These are phyloP conservation scores for Ampelomyces quisqualis DNA, from an alignment of 2,329 filamentous ascomycete species.

Conservation along the genomic window DNA sequence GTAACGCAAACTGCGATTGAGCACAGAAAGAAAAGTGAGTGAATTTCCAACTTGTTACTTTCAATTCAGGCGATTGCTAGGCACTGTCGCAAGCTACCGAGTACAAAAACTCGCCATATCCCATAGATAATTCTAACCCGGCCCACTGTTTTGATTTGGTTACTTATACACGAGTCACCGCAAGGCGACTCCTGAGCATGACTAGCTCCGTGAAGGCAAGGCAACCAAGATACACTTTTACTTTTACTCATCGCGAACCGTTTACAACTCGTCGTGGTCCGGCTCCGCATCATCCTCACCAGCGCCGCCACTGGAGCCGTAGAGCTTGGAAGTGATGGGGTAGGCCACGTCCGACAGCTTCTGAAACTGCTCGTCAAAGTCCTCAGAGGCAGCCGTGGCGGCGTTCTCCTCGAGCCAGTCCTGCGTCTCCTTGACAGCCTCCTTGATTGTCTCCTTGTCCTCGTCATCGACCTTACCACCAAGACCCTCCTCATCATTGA, in stretches of 20 bases:
- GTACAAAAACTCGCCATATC: slow-evolving; percentile 23
- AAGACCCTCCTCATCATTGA: slow-evolving; percentile 93
- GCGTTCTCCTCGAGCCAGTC: slow-evolving; percentile 98
- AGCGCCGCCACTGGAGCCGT: slow-evolving; percentile 64
- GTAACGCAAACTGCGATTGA: no score
- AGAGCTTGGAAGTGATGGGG: slow-evolving; percentile 98
- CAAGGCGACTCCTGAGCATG: slow-evolving; percentile 15
- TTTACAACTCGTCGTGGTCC: slow-evolving; percentile 54
- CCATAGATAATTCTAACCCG: slow-evolving; percentile 25
- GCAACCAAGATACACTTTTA: slow-evolving; percentile 22
- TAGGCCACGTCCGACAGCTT: slow-evolving; percentile 96
- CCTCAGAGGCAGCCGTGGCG: slow-evolving; percentile 79
- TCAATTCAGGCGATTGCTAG: no score
- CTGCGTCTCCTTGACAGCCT: slow-evolving; percentile 93
- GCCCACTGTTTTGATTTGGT: slow-evolving; percentile 14
- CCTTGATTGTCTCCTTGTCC: slow-evolving; percentile 94
- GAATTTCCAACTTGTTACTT: slow-evolving; percentile 17
- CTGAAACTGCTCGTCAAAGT: slow-evolving; percentile 99
- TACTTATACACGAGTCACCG: slow-evolving; percentile 33
- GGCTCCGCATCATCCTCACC: slow-evolving; percentile 66
- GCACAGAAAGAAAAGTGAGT: no score
- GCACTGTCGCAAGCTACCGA: slow-evolving; percentile 16
- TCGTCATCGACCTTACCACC: slow-evolving; percentile 98
- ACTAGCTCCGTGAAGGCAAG: slow-evolving; percentile 23
- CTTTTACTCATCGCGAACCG: slow-evolving; percentile 8